These are phyloP conservation scores for Exutisphaerella laricina DNA, from an alignment of 2,329 filamentous ascomycete genomes.

Conservation along the genomic window DNA sequence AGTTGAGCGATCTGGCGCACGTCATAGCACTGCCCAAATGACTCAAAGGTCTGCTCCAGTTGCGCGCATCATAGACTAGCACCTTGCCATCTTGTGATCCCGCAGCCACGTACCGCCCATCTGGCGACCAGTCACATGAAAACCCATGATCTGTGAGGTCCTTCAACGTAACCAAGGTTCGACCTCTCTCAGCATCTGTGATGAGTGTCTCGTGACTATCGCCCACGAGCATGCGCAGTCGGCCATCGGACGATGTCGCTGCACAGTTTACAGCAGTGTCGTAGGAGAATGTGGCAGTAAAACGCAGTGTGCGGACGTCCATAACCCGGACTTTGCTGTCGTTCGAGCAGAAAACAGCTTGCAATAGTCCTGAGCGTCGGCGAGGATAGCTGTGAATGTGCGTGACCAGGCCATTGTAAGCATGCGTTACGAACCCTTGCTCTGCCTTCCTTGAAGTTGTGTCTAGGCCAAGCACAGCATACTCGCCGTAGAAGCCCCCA, in stretches of 20 bases:
- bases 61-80: slow-evolving; percentile 70
- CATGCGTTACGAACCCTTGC: slow-evolving; percentile 46
- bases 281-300: slow-evolving; percentile 53
- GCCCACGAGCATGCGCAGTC: slow-evolving; percentile 67
- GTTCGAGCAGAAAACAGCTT: slow-evolving; percentile 54
- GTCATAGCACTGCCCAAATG: slow-evolving; percentile 62
- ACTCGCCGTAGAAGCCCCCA: slow-evolving; percentile 55
- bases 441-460: slow-evolving; percentile 27
- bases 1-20: slow-evolving; percentile 62
- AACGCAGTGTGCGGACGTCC: slow-evolving; percentile 53
- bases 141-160: slow-evolving; percentile 64
- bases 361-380: slow-evolving; percentile 43
- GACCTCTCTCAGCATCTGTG: slow-evolving; percentile 58
- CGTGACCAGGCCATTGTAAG: slow-evolving; percentile 52
- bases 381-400: slow-evolving; percentile 50
- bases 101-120: slow-evolving; percentile 70
- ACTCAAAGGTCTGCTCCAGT: slow-evolving; percentile 53
- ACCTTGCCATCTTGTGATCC: slow-evolving; percentile 69
- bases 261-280: slow-evolving; percentile 65
- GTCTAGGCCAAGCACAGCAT: slow-evolving; percentile 40
- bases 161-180: slow-evolving; percentile 49
- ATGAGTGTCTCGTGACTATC: slow-evolving; percentile 63
- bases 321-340: slow-evolving; percentile 51
- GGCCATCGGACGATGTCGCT: slow-evolving; percentile 64
- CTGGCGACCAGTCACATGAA: slow-evolving; percentile 72